Percentiles rank a stretch among this genome's conserved stretches.
These are phyloP conservation scores for Candida maesae DNA, from an alignment of 805 yeast species.

Conservation along the genomic window DNA sequence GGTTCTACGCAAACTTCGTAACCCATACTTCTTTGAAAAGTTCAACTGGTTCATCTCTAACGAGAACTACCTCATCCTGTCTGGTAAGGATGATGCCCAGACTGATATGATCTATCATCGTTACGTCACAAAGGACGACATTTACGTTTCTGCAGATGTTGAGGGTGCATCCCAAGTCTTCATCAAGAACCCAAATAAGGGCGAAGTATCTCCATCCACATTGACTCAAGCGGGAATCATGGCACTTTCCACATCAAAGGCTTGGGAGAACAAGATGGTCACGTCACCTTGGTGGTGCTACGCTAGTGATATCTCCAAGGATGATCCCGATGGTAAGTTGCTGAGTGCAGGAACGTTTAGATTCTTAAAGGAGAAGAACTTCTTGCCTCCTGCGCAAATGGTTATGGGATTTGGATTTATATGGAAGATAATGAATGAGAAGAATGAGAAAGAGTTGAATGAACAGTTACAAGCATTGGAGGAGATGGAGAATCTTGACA, in stretches of 20 bases:
- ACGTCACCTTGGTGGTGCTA: slow-evolving; percentile 84
- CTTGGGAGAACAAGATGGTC: slow-evolving; percentile 85
- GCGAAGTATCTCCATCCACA: slow-evolving; percentile 81
- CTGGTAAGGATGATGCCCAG: slow-evolving; percentile 81
- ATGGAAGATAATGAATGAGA: slow-evolving; percentile 65
- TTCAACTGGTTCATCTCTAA: slow-evolving; percentile 91
- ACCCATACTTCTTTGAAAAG: slow-evolving; percentile 89
- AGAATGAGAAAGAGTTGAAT: slow-evolving; percentile 36
- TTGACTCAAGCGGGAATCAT: slow-evolving; percentile 86
- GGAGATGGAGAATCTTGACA: slow-evolving; percentile 16
- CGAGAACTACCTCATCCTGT: slow-evolving; percentile 82
- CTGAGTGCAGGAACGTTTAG: slow-evolving; percentile 62
- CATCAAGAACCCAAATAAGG: slow-evolving; percentile 72
- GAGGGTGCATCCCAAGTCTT: slow-evolving; percentile 75
- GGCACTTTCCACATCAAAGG: slow-evolving; percentile 75
- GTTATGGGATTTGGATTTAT: slow-evolving; percentile 87
- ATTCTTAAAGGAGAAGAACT: slow-evolving; percentile 48
- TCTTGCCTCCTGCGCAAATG: slow-evolving; percentile 74
- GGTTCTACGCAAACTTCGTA: slow-evolving; percentile 54
- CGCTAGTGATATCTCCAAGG: slow-evolving; percentile 65
- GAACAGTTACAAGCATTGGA: slow-evolving; percentile 23
- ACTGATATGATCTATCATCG: slow-evolving; percentile 76
- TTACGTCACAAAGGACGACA: slow-evolving; percentile 70
- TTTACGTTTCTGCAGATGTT: slow-evolving; percentile 68
- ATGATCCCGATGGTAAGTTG: slow-evolving; percentile 56